Conservation (phyloP, 306 rosid genomes). For the Vigna trinervia region DNA sequence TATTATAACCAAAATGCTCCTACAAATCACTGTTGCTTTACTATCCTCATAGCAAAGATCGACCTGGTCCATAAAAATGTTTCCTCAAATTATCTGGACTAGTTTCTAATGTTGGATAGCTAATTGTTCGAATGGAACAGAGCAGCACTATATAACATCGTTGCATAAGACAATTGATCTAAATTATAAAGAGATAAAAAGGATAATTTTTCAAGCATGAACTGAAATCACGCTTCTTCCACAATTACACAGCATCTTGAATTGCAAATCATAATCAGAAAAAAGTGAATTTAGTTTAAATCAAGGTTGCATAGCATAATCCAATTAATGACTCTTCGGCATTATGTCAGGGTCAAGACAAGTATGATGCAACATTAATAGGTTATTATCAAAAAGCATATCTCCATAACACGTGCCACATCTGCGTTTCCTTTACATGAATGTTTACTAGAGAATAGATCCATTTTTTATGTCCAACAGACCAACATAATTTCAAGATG, state of each 20-base stretch:
- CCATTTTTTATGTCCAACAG: conserved; percentile 7
- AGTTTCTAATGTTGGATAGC: not conserved
- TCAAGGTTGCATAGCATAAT: conserved; percentile 20
- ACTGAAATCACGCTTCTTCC: conserved; percentile 25
- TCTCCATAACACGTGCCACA: conserved; percentile 21
- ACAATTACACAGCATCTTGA: conserved; percentile 5
- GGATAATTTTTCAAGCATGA: not conserved
- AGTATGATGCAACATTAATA: not conserved
- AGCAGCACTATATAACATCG: conserved; percentile 11
- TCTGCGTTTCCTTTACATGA: not conserved
- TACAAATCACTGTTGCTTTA: conserved; percentile 4
- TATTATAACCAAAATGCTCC: conserved; percentile 34
- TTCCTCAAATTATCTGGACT: not conserved
- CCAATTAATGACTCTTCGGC: conserved; percentile 3
- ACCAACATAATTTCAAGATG: conserved; percentile 6
- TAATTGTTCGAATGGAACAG: not conserved
- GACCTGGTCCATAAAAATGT: conserved; percentile 9
- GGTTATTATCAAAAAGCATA: conserved; percentile 8
- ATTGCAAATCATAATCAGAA: conserved; percentile 27
- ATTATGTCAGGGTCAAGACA: conserved; percentile 1
- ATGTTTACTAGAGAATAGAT: conserved; percentile 21
- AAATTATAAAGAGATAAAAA: not conserved
- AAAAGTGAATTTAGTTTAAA: conserved; percentile 24
- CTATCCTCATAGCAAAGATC: not conserved
- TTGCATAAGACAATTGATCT: not conserved